These are phyloP conservation scores for Aspergillus novoparasiticus DNA, from an alignment of 2,329 filamentous ascomycete species.

Conservation along the genomic window DNA sequence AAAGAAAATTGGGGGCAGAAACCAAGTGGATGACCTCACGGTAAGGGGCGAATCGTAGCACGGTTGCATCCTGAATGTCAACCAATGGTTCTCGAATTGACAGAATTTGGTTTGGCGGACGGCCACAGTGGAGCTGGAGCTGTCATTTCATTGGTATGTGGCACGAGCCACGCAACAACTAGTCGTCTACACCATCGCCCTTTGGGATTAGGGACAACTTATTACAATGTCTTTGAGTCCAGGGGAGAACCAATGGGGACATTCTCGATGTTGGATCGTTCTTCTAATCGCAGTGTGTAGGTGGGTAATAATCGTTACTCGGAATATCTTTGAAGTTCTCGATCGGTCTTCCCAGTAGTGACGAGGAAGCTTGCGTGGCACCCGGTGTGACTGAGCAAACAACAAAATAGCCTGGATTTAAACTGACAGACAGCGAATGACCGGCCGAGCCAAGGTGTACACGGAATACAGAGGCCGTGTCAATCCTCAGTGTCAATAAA, in stretches of 20 bases:
- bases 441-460: background rate
- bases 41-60: conserved; percentile 7
- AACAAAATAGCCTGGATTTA: background rate
- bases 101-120: background rate
- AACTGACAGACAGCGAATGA: background rate
- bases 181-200: background rate
- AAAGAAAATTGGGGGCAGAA: background rate
- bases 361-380: background rate
- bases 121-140: background rate
- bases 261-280: background rate
- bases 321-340: background rate
- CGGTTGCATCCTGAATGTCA: background rate
- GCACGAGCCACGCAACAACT: conserved; percentile 1
- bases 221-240: background rate
- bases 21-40: conserved; percentile 3
- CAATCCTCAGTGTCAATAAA: background rate
- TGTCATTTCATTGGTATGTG: background rate
- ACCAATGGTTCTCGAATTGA: background rate
- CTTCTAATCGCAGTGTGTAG: background rate
- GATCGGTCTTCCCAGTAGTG: background rate
- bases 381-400: background rate
- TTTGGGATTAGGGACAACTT: background rate
- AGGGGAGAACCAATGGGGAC: background rate
- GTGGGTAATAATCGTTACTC: background rate
- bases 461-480: background rate